These are phyloP conservation scores for Brettanomyces naardenensis DNA, from an alignment of 805 yeast genomes.

Conservation along the genomic window DNA sequence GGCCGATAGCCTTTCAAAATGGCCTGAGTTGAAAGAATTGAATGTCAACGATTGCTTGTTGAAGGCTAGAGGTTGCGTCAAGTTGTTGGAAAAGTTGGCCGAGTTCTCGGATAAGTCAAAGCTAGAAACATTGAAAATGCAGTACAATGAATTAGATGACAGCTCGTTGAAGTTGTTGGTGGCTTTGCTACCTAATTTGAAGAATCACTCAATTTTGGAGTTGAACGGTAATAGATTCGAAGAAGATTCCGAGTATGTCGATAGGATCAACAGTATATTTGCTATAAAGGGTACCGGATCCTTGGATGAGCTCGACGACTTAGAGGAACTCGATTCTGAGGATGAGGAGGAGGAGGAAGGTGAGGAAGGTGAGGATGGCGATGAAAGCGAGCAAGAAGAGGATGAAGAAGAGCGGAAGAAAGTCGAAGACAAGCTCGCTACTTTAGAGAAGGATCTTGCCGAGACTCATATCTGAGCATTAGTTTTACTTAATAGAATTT, in stretches of 20 bases:
- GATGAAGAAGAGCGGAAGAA: slow-evolving; percentile 18
- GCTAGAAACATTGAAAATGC: slow-evolving; percentile 60
- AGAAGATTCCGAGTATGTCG: slow-evolving; percentile 73
- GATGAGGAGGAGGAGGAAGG: slow-evolving; percentile 62
- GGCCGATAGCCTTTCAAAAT: slow-evolving; percentile 48
- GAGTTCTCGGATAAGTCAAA: slow-evolving; percentile 25
- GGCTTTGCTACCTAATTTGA: slow-evolving; percentile 46
- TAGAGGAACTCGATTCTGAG: slow-evolving; percentile 74
- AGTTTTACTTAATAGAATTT: neutral
- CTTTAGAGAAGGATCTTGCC: slow-evolving; percentile 47
- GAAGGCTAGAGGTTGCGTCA: slow-evolving; percentile 66
- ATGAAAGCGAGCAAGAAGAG: slow-evolving; percentile 41
- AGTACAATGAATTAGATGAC: slow-evolving; percentile 79
- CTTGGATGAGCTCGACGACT: slow-evolving; percentile 87
- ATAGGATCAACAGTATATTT: slow-evolving; percentile 51
- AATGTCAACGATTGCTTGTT: slow-evolving; percentile 85
- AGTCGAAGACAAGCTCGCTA: slow-evolving; percentile 27
- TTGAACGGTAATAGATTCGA: slow-evolving; percentile 90
- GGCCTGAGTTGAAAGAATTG: slow-evolving; percentile 69
- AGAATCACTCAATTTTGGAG: slow-evolving; percentile 59
- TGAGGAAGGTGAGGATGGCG: slow-evolving; percentile 43
- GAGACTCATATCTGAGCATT: slow-evolving; percentile 20
- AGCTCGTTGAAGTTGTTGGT: slow-evolving; percentile 54
- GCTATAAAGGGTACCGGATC: slow-evolving; percentile 72
- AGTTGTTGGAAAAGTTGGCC: slow-evolving; percentile 40